These are phyloP conservation scores for Botryotinia narcissicola DNA, from an alignment of 2,329 filamentous ascomycete genomes.

Conservation along the genomic window DNA sequence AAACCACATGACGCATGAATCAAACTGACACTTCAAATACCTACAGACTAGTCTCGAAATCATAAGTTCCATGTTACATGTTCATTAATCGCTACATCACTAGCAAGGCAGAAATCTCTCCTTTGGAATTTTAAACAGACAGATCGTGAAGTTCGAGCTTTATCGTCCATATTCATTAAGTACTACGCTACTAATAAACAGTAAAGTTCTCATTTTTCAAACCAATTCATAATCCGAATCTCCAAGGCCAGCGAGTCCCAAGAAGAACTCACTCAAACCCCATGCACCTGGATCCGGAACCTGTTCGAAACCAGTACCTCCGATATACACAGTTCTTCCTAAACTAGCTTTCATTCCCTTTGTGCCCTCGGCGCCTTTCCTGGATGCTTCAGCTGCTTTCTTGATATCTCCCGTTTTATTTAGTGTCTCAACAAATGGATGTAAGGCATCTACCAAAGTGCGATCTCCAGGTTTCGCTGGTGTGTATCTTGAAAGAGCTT, in stretches of 20 bases:
- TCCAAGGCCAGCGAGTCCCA: constrained; percentile 62
- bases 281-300: constrained; percentile 77
- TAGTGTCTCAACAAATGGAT: constrained; percentile 79
- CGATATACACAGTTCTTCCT: constrained; percentile 80
- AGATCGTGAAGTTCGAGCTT: not conserved
- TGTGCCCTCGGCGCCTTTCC: constrained; percentile 74
- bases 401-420: constrained; percentile 62
- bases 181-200: constrained; percentile 3
- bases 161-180: not conserved
- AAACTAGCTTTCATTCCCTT: constrained; percentile 91
- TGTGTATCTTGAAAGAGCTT: constrained; percentile 77
- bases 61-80: not conserved
- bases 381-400: constrained; percentile 72
- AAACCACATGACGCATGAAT: not conserved
- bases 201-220: constrained; percentile 22
- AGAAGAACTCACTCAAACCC: constrained; percentile 75
- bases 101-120: not conserved
- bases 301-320: constrained; percentile 68
- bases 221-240: constrained; percentile 38
- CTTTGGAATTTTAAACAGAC: not conserved
- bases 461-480: constrained; percentile 86
- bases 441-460: constrained; percentile 84
- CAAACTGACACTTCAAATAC: not conserved
- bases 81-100: not conserved
- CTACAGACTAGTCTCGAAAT: not conserved